phyloP scores from a whole-genome alignment of 192 early-diverging fungal genomes.

The Coemansia sp. region DNA sequence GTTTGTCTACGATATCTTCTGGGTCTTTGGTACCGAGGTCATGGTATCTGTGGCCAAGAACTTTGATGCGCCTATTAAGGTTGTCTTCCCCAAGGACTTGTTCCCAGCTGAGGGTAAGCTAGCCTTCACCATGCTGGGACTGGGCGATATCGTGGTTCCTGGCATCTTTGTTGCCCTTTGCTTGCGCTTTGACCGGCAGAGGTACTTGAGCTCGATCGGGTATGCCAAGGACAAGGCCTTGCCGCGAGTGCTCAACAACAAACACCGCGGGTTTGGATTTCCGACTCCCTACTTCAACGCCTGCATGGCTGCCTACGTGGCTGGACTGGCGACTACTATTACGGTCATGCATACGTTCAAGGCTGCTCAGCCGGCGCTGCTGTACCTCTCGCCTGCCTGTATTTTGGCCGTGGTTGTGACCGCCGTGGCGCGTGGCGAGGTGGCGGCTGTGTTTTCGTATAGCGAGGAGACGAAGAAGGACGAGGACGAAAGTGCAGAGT shows the following conservation, averaged over 20 bases:
- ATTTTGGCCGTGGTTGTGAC: constrained; percentile 77
- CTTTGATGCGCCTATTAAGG: constrained; percentile 97
- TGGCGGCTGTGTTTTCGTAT: constrained; percentile 65
- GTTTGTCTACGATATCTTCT: constrained; percentile 97
- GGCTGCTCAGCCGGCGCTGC: constrained; percentile 92
- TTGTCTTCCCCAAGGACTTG: constrained; percentile 78
- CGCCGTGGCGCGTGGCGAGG: constrained; percentile 65
- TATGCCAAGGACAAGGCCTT: constrained; percentile 55
- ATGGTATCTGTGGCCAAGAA: constrained; percentile 97
- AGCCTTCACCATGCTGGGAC: constrained; percentile 88
- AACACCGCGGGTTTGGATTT: constrained; percentile 57
- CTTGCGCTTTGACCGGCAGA: constrained; percentile 83
- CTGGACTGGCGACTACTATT: constrained; percentile 86
- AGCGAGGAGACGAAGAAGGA: constrained; percentile 59
- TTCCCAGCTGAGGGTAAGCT: constrained; percentile 34
- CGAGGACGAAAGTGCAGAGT: constrained; percentile 37
- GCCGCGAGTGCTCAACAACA: constrained; percentile 34
- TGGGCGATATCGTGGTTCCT: constrained; percentile 97
- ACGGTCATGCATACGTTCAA: constrained; percentile 94
- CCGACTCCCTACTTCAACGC: constrained; percentile 85
- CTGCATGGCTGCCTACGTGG: constrained; percentile 76
- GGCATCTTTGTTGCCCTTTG: constrained; percentile 93
- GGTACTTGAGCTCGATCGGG: constrained; percentile 60
- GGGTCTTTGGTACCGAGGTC: constrained; percentile 98
- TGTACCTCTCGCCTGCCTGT: constrained; percentile 97